These are phyloP conservation scores for Lactarius trivialis DNA, from an alignment of 768 basidiomycete species.

Conservation along the genomic window DNA sequence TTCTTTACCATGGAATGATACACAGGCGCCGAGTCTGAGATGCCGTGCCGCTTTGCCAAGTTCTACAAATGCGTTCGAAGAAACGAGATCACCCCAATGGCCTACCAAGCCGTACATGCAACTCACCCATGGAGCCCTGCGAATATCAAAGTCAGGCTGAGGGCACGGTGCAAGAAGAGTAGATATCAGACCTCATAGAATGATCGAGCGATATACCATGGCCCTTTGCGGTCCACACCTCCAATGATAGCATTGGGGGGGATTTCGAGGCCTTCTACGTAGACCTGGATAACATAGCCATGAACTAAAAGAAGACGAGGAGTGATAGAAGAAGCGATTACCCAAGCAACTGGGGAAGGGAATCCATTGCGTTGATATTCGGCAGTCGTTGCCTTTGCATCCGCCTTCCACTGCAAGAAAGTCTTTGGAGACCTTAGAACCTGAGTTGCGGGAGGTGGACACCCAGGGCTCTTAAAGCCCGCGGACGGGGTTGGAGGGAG, in stretches of 20 bases:
- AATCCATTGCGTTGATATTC: constrained; percentile 17
- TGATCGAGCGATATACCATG: constrained; percentile 19
- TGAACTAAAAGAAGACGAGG: neutral
- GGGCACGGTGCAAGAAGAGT: neutral
- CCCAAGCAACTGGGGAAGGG: constrained; percentile 22
- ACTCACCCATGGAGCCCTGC: constrained; percentile 21
- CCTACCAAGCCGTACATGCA: neutral
- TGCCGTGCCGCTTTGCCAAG: constrained; percentile 33
- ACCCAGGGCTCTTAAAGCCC: neutral
- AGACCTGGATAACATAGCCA: constrained; percentile 9
- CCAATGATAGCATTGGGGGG: constrained; percentile 21
- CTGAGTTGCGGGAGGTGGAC: neutral
- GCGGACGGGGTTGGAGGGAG: neutral
- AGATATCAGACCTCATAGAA: constrained; percentile 20
- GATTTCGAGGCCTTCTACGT: constrained; percentile 17
- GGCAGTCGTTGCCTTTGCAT: constrained; percentile 10
- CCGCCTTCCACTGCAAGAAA: constrained; percentile 16
- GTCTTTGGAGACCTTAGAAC: constrained; percentile 6
- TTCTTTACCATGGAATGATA: constrained; percentile 33
- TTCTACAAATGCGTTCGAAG: constrained; percentile 24
- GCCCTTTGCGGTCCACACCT: constrained; percentile 16
- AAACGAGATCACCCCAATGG: neutral
- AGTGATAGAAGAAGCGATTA: neutral
- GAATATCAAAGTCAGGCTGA: neutral
- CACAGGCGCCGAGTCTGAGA: constrained; percentile 27